phyloP scores from a whole-genome alignment of 352 stramenopile genomes.

The Saprolegnia diclina region DNA sequence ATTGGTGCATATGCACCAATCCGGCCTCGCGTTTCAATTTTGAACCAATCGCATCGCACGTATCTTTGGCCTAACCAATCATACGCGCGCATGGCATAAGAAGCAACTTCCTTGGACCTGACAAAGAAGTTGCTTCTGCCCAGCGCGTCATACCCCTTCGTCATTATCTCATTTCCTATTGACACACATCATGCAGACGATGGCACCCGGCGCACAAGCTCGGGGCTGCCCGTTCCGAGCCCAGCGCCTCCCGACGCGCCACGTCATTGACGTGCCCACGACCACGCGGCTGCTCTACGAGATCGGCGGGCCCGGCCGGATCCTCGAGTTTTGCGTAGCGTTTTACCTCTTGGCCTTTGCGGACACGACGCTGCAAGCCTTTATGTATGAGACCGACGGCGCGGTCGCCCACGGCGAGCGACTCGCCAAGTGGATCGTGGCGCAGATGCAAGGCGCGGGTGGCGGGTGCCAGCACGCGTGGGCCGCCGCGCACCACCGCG shows the following conservation, averaged over 20 bases:
- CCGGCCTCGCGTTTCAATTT: no score
- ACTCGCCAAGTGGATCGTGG: background rate
- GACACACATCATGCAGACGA: background rate
- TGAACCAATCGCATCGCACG: no score
- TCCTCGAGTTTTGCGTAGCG: constrained; percentile 1
- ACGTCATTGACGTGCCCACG: background rate
- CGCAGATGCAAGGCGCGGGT: background rate
- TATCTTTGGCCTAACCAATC: no score
- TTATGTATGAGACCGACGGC: background rate
- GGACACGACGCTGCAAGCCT: background rate
- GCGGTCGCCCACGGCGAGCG: background rate
- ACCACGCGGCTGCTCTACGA: background rate
- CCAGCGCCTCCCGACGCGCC: no score
- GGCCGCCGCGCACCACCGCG: background rate
- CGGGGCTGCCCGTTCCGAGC: background rate
- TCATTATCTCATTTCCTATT: no score
- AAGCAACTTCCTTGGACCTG: background rate
- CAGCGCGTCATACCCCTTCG: no score
- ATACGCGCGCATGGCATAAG: background rate
- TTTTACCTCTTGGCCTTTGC: constrained; percentile 8
- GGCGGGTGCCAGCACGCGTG: background rate
- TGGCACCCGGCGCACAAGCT: background rate
- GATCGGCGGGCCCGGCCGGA: background rate
- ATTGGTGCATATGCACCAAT: no score
- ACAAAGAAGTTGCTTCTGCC: no score